These are phyloP conservation scores for Anisogramma anomala DNA, from an alignment of 2,329 filamentous ascomycete genomes.

Conservation along the genomic window DNA sequence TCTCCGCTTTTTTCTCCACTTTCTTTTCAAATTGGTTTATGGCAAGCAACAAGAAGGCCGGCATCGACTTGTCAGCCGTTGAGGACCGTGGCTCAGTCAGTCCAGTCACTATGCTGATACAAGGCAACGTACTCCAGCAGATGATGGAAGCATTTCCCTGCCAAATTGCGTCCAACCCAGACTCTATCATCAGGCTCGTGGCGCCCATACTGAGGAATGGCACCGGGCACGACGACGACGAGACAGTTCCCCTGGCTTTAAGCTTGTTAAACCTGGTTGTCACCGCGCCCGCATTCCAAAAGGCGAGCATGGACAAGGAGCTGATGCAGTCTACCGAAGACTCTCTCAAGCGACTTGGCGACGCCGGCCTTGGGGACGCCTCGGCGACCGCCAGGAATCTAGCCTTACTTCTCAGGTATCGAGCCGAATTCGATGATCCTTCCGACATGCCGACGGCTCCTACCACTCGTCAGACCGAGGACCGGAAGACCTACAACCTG, in stretches of 20 bases:
- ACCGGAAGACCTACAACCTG: conserved; percentile 49
- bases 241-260: conserved; percentile 40
- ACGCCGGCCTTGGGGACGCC: conserved; percentile 27
- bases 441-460: conserved; percentile 27
- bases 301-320: conserved; percentile 30
- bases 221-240: conserved; percentile 31
- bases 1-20: conserved; percentile 48
- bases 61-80: conserved; percentile 19
- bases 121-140: conserved; percentile 52
- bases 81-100: conserved; percentile 23
- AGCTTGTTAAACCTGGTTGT: conserved; percentile 51
- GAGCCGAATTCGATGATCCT: conserved; percentile 39
- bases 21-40: conserved; percentile 48
- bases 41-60: conserved; percentile 18
- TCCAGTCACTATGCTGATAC: conserved; percentile 37
- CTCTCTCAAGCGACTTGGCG: conserved; percentile 35
- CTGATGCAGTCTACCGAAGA: conserved; percentile 35
- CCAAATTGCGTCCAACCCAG: conserved; percentile 51
- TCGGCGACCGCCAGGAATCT: conserved; percentile 46
- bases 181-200: conserved; percentile 53
- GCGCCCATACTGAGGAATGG: conserved; percentile 42
- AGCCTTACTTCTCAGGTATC: conserved; percentile 42
- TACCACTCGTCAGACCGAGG: conserved; percentile 41
- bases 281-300: conserved; percentile 45
- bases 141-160: conserved; percentile 53